A percentile compares a stretch with the other conserved stretches of the same genome.
Conservation (phyloP, 208 protist species). For the Acanthamoeba triangularis region DNA sequence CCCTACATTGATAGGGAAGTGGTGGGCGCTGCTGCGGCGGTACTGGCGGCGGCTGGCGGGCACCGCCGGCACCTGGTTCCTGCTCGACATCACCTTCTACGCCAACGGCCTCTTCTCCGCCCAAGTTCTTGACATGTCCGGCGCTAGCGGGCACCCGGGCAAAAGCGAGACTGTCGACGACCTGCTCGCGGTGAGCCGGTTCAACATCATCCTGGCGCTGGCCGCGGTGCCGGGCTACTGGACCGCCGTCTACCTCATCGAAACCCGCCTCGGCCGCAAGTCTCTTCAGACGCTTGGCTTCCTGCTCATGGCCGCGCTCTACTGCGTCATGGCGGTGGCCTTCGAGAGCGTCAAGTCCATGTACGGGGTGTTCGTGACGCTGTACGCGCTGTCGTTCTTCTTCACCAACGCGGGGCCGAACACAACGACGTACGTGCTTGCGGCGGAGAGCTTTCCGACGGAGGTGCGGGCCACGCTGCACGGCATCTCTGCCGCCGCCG, state of each 20-base stretch:
- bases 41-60: constrained; percentile 81
- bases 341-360: constrained; percentile 77
- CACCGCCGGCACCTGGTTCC: constrained; percentile 90
- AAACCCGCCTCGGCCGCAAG: constrained; percentile 78
- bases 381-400: constrained; percentile 91
- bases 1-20: constrained; percentile 35
- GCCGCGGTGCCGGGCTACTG: constrained; percentile 84
- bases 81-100: constrained; percentile 91
- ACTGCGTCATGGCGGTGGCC: constrained; percentile 82
- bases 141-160: too few relatives aligned
- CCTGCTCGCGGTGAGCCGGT: not conserved
- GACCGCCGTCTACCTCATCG: constrained; percentile 80
- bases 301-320: constrained; percentile 77
- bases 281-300: constrained; percentile 86
- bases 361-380: constrained; percentile 76
- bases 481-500: constrained; percentile 89
- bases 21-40: not conserved
- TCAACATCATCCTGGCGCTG: not conserved
- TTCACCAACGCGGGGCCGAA: constrained; percentile 91
- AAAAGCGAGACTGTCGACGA: too few relatives aligned
- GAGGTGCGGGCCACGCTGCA: constrained; percentile 84
- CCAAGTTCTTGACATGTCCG: not conserved
- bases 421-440: constrained; percentile 91
- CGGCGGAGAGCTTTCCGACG: constrained; percentile 89
- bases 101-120: constrained; percentile 81